A percentile compares a stretch with the other conserved stretches of the same genome.
phyloP scores from a whole-genome alignment of 2,329 filamentous ascomycete species.

The Ceratocystis eucalypticola region DNA sequence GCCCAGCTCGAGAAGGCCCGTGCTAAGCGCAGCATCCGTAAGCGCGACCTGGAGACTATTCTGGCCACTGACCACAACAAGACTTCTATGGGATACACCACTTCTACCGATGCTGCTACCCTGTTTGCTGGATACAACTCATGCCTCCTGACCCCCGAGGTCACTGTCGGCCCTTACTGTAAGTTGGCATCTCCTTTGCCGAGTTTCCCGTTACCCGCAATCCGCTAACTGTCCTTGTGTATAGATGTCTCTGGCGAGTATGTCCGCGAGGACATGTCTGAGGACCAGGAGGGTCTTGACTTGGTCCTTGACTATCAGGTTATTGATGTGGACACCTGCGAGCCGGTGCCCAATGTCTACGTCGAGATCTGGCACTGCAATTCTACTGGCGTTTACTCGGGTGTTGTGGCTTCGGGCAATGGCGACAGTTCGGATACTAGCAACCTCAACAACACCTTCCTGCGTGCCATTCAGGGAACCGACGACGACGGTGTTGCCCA shows the following conservation, averaged over 20 bases:
- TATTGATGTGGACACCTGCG: constrained; percentile 32
- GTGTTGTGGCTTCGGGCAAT: constrained; percentile 28
- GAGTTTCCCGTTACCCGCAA: neutral
- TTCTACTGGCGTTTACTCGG: constrained; percentile 33
- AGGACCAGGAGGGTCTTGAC: constrained; percentile 30
- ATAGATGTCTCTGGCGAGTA: constrained; percentile 28
- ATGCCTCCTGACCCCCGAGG: constrained; percentile 39
- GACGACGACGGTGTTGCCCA: constrained; percentile 30
- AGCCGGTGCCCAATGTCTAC: constrained; percentile 29
- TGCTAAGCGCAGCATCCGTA: constrained; percentile 26
- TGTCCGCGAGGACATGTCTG: constrained; percentile 30
- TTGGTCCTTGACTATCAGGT: constrained; percentile 33
- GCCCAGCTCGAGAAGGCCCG: constrained; percentile 31
- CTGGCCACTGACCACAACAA: constrained; percentile 28
- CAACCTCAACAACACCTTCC: constrained; percentile 28
- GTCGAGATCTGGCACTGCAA: constrained; percentile 36
- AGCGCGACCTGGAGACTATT: constrained; percentile 24
- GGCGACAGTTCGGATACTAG: constrained; percentile 24
- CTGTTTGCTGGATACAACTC: constrained; percentile 29
- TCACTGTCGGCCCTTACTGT: constrained; percentile 37
- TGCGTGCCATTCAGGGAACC: constrained; percentile 31
- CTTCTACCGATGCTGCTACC: constrained; percentile 23
- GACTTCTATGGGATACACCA: constrained; percentile 25
- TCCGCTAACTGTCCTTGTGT: neutral
- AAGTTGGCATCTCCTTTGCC: constrained; percentile 13